A percentile compares a stretch with the other conserved stretches of the same genome.
These are phyloP conservation scores for Rhynchosporium secalis DNA, from an alignment of 2,329 filamentous ascomycete genomes.

Conservation along the genomic window DNA sequence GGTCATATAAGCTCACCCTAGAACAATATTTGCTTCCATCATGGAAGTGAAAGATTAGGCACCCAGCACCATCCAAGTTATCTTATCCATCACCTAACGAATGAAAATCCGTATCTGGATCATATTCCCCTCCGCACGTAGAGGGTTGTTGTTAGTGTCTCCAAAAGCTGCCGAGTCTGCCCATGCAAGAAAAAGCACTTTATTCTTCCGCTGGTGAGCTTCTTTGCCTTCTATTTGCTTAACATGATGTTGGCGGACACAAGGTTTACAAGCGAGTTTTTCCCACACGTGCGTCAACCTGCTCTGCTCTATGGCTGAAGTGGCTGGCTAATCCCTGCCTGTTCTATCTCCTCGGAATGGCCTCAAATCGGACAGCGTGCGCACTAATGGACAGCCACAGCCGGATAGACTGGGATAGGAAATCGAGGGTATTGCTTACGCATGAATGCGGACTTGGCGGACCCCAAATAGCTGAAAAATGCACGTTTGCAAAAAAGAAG, in stretches of 20 bases:
- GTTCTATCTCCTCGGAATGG: not conserved
- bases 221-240: not conserved
- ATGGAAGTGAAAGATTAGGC: not conserved
- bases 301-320: conserved; percentile 5
- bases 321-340: not conserved
- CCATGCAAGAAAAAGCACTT: conserved; percentile 4
- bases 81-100: conserved; percentile 1
- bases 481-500: not conserved
- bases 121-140: not conserved
- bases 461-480: not conserved
- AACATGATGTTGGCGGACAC: not conserved
- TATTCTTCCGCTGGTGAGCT: conserved; percentile 5
- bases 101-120: not conserved
- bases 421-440: not conserved
- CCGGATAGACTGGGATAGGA: not conserved
- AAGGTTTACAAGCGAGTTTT: conserved; percentile 6
- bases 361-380: not conserved
- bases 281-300: not conserved
- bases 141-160: not conserved
- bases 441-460: not conserved
- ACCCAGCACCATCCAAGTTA: not conserved
- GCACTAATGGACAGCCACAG: not conserved
- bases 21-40: conserved; percentile 5
- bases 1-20: not conserved
- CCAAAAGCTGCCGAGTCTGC: conserved; percentile 7